Conservation (phyloP, 1,139 yeast species). For the Pichia sp. region DNA sequence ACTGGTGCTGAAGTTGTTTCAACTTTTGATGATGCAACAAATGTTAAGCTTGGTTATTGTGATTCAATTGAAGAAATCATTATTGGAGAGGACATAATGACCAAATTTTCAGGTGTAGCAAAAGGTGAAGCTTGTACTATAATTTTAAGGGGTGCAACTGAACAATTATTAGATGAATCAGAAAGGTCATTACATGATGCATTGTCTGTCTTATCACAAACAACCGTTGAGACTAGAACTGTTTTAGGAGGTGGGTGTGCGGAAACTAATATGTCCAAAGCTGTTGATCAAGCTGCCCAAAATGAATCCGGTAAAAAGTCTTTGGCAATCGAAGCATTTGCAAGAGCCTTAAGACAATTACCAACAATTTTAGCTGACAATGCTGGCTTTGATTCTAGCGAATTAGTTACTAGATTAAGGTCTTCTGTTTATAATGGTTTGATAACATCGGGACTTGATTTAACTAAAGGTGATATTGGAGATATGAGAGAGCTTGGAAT, state of each 20-base stretch:
- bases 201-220: slow-evolving; percentile 88
- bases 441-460: slow-evolving; percentile 85
- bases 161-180: slow-evolving; percentile 92
- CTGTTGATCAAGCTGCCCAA: slow-evolving; percentile 93
- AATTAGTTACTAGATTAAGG: slow-evolving; percentile 82
- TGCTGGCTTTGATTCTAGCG: slow-evolving; percentile 95
- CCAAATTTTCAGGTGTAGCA: slow-evolving; percentile 89
- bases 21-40: slow-evolving; percentile 88
- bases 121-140: slow-evolving; percentile 97
- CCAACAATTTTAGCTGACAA: slow-evolving; percentile 96
- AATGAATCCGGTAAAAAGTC: slow-evolving; percentile 92
- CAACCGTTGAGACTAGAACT: slow-evolving; percentile 90
- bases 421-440: slow-evolving; percentile 91
- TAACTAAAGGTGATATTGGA: slow-evolving; percentile 74
- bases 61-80: slow-evolving; percentile 84
- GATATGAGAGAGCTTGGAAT: slow-evolving; percentile 94
- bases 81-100: slow-evolving; percentile 83
- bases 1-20: slow-evolving; percentile 99
- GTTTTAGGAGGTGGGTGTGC: slow-evolving; percentile 98
- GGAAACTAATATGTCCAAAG: slow-evolving; percentile 97
- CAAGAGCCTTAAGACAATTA: slow-evolving; percentile 86
- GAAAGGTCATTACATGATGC: slow-evolving; percentile 98
- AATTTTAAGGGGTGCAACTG: slow-evolving; percentile 95
- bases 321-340: slow-evolving; percentile 90
- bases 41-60: slow-evolving; percentile 82